A percentile compares a stretch with the other conserved stretches of the same genome.
Conservation (phyloP, 2,329 filamentous ascomycete genomes). For the Botryotinia globosa region DNA sequence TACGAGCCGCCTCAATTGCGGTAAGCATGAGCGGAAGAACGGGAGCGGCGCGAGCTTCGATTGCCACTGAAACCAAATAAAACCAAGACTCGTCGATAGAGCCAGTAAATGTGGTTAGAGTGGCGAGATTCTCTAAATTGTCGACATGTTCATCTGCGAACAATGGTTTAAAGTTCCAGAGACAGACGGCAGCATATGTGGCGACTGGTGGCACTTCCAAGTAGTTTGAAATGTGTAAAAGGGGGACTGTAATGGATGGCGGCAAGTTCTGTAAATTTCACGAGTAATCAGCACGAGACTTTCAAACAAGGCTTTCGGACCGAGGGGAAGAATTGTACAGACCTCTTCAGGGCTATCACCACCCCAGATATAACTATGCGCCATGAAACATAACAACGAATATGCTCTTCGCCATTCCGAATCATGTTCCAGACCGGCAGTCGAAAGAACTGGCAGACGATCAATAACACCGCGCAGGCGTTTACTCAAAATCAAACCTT, state of each 20-base stretch:
- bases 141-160: slow-evolving; percentile 81
- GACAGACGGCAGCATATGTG: slow-evolving; percentile 84
- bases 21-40: slow-evolving; percentile 85
- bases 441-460: slow-evolving; percentile 77
- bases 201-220: slow-evolving; percentile 90
- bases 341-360: slow-evolving; percentile 78
- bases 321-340: slow-evolving; percentile 23
- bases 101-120: slow-evolving; percentile 86
- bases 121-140: slow-evolving; percentile 81
- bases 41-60: slow-evolving; percentile 86
- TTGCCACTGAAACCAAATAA: slow-evolving; percentile 91
- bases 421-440: slow-evolving; percentile 74
- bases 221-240: slow-evolving; percentile 71
- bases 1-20: slow-evolving; percentile 76
- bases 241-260: slow-evolving; percentile 75
- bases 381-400: slow-evolving; percentile 83
- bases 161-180: slow-evolving; percentile 97
- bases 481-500: slow-evolving; percentile 80
- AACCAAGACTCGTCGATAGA: slow-evolving; percentile 98
- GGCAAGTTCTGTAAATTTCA: slow-evolving; percentile 56
- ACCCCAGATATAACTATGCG: slow-evolving; percentile 95
- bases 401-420: slow-evolving; percentile 94
- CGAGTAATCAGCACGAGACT: slow-evolving; percentile 6
- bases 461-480: slow-evolving; percentile 79
- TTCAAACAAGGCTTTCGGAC: not conserved